A percentile compares a stretch with the other conserved stretches of the same genome.
These are phyloP conservation scores for Orbilia blumenaviensis DNA, from an alignment of 2,329 filamentous ascomycete genomes.

Conservation along the genomic window DNA sequence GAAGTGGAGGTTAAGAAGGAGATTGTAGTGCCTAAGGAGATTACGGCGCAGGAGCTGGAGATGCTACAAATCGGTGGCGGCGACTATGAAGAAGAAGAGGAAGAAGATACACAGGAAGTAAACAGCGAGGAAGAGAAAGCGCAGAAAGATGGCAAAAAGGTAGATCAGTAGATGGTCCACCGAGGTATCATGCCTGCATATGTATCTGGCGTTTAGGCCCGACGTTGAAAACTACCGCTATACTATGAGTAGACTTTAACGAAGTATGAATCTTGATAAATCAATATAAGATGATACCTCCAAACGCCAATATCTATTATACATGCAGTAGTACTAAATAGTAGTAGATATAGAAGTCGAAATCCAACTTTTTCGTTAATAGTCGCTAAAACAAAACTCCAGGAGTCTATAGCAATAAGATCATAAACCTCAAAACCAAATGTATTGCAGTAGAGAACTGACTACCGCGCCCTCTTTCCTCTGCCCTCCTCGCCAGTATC, in stretches of 20 bases:
- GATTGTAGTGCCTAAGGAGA: constrained; percentile 20
- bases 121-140: constrained; percentile 11
- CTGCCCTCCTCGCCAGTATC: constrained; percentile 60
- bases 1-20: constrained; percentile 7
- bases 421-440: background rate
- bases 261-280: background rate
- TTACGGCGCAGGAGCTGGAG: constrained; percentile 42
- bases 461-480: constrained; percentile 65
- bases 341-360: background rate
- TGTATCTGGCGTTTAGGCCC: background rate
- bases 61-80: constrained; percentile 29
- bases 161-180: background rate
- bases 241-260: background rate
- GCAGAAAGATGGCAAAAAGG: constrained; percentile 12
- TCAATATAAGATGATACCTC: background rate
- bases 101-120: background rate
- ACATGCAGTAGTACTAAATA: too few relatives aligned
- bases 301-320: constrained; percentile 26
- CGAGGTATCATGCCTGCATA: background rate
- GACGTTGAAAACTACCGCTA: background rate
- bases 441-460: too few relatives aligned
- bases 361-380: constrained; percentile 22
- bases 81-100: constrained; percentile 21
- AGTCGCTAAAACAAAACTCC: constrained; percentile 32
- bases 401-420: constrained; percentile 10